phyloP scores from a whole-genome alignment of 306 rosid species.

The Dalbergia cochinchinensis region DNA sequence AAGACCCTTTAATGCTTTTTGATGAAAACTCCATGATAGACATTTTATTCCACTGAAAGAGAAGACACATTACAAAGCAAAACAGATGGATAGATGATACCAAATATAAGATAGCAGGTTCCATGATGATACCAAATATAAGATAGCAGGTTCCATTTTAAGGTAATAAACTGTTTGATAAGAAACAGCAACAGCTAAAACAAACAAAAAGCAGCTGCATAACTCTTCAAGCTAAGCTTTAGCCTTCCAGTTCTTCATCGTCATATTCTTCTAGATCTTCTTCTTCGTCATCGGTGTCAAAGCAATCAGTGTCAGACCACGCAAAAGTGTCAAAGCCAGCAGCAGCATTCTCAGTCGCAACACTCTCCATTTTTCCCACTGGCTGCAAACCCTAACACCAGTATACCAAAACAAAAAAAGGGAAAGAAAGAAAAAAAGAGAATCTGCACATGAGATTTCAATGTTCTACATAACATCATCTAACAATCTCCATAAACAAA shows the following conservation, averaged over 20 bases:
- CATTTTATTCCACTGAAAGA: neutral
- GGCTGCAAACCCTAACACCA: slow-evolving; percentile 49
- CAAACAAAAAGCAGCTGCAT: neutral
- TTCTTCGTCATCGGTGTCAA: too few species aligned
- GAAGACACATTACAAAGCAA: neutral
- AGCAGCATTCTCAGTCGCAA: slow-evolving; percentile 7
- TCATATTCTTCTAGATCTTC: too few species aligned
- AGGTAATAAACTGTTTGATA: slow-evolving; percentile 20
- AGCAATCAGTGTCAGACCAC: too few species aligned
- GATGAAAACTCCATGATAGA: neutral
- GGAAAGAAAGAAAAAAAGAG: neutral
- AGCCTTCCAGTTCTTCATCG: neutral
- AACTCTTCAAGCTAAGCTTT: neutral
- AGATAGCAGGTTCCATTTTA: neutral
- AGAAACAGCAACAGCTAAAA: neutral
- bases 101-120: neutral
- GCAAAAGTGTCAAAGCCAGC: too few species aligned
- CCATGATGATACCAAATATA: neutral
- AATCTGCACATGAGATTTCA: neutral
- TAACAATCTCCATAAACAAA: neutral
- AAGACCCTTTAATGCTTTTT: slow-evolving; percentile 14
- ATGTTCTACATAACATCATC: neutral
- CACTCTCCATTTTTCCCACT: neutral
- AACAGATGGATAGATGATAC: neutral
- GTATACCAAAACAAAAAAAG: neutral